These are phyloP conservation scores for Hypoxylon sp. DNA, from an alignment of 2,329 filamentous ascomycete species.

Conservation along the genomic window DNA sequence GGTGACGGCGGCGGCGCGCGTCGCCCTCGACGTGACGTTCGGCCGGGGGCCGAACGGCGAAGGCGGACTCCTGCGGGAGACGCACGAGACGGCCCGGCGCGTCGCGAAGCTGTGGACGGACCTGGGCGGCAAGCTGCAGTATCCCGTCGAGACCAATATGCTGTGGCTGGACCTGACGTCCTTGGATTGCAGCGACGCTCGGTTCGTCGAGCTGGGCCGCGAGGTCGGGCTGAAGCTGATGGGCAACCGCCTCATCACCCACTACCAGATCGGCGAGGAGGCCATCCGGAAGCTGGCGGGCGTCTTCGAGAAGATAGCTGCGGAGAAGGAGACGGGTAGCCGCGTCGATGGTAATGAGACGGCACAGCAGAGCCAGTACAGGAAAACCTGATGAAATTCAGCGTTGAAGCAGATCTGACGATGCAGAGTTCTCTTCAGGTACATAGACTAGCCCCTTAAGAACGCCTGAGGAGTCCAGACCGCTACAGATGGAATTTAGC, in stretches of 20 bases:
- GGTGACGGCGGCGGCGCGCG: constrained; percentile 78
- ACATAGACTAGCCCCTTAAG: neutral
- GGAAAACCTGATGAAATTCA: constrained; percentile 4
- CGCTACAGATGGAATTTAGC: neutral
- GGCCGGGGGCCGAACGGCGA: constrained; percentile 56
- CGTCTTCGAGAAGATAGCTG: constrained; percentile 56
- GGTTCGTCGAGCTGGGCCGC: constrained; percentile 46
- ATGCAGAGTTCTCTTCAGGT: neutral
- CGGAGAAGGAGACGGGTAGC: constrained; percentile 52
- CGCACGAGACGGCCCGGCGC: constrained; percentile 69
- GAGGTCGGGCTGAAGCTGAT: constrained; percentile 46
- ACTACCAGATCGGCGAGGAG: constrained; percentile 67
- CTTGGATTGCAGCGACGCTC: constrained; percentile 36
- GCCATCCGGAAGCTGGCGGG: constrained; percentile 62
- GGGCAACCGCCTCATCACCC: constrained; percentile 50
- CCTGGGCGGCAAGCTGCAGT: constrained; percentile 68
- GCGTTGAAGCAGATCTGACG: neutral
- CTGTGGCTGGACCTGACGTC: constrained; percentile 71
- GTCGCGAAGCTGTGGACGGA: constrained; percentile 72
- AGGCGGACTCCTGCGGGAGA: constrained; percentile 58
- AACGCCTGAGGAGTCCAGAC: neutral
- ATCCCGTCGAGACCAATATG: constrained; percentile 78
- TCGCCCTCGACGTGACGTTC: constrained; percentile 85
- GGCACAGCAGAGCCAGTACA: constrained; percentile 38
- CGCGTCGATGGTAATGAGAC: neutral